A percentile compares a stretch with the other conserved stretches of the same genome.
phyloP scores from a whole-genome alignment of 2,329 filamentous ascomycete species.

The Bretziella fagacearum region DNA sequence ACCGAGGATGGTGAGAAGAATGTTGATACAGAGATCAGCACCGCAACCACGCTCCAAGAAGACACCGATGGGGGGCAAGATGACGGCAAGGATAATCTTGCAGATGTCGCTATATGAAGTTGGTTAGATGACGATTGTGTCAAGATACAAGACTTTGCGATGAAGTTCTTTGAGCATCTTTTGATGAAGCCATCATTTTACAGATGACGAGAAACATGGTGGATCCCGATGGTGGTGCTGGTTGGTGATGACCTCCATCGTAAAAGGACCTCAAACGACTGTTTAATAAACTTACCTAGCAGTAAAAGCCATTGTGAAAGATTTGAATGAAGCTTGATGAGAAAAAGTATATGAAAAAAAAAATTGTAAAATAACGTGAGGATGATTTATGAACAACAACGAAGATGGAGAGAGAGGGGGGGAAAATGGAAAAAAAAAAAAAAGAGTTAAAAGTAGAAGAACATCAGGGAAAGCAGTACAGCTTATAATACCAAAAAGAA shows the following conservation, averaged over 20 bases:
- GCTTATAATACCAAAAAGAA: background rate
- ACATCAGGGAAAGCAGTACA: background rate
- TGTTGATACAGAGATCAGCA: slow-evolving; percentile 80
- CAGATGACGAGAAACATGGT: background rate
- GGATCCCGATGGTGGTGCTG: background rate
- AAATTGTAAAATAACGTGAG: too few relatives aligned
- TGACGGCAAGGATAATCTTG: slow-evolving; percentile 68
- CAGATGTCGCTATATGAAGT: slow-evolving; percentile 37
- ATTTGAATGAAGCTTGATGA: background rate
- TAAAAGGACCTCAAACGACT: background rate
- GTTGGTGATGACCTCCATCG: background rate
- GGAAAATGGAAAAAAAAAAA: background rate
- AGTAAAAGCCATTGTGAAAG: slow-evolving; percentile 39
- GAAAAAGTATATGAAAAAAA: background rate
- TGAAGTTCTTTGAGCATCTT: background rate
- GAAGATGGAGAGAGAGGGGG: too few relatives aligned
- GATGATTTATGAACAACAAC: too few relatives aligned
- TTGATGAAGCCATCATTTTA: background rate
- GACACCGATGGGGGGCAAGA: slow-evolving; percentile 80
- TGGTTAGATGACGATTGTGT: background rate
- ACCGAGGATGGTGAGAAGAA: slow-evolving; percentile 63
- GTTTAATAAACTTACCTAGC: slow-evolving; percentile 29
- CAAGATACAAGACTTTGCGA: too few relatives aligned
- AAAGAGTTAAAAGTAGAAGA: background rate
- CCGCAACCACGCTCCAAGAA: slow-evolving; percentile 88